phyloP scores from a whole-genome alignment of 805 yeast species.

The Yarrowia sp. region DNA sequence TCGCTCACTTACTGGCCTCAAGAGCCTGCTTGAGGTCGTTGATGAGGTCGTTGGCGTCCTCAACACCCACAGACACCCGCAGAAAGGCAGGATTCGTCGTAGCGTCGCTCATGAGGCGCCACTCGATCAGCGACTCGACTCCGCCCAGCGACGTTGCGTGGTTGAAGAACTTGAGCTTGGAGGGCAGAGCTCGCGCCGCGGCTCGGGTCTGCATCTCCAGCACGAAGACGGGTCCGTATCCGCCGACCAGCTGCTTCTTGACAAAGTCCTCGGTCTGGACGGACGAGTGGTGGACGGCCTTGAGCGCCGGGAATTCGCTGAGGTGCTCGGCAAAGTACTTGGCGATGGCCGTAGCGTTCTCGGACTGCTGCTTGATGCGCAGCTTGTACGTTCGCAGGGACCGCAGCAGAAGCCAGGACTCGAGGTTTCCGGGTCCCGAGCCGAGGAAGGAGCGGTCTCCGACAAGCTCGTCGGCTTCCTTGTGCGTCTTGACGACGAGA shows the following conservation, averaged over 20 bases:
- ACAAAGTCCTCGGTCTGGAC: conserved; percentile 71
- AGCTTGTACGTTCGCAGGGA: conserved; percentile 78
- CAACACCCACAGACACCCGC: conserved; percentile 79
- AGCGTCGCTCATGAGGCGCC: conserved; percentile 77
- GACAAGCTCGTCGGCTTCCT: conserved; percentile 48
- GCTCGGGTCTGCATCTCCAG: conserved; percentile 52
- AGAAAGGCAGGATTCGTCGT: conserved; percentile 55
- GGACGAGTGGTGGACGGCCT: conserved; percentile 65
- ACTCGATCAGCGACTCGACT: conserved; percentile 83
- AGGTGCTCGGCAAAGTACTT: conserved; percentile 53
- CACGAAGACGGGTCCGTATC: conserved; percentile 74
- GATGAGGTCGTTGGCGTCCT: conserved; percentile 72
- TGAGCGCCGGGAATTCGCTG: conserved; percentile 49
- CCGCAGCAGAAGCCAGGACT: conserved; percentile 68
- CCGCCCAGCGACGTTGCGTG: conserved; percentile 96
- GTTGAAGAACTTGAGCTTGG: conserved; percentile 64
- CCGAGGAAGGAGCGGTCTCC: conserved; percentile 72
- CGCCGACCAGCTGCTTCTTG: conserved; percentile 56
- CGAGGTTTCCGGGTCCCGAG: conserved; percentile 75
- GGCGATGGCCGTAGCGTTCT: conserved; percentile 61
- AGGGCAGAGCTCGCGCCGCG: conserved; percentile 62
- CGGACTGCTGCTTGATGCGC: conserved; percentile 65
- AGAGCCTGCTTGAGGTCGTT: conserved; percentile 67
- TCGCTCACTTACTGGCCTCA: background rate
- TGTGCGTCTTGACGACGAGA: conserved; percentile 58